Base-by-base conservation (phyloP, 2,329 filamentous ascomycete genomes). In the Pseudogymnoascus verrucosus region DNA sequence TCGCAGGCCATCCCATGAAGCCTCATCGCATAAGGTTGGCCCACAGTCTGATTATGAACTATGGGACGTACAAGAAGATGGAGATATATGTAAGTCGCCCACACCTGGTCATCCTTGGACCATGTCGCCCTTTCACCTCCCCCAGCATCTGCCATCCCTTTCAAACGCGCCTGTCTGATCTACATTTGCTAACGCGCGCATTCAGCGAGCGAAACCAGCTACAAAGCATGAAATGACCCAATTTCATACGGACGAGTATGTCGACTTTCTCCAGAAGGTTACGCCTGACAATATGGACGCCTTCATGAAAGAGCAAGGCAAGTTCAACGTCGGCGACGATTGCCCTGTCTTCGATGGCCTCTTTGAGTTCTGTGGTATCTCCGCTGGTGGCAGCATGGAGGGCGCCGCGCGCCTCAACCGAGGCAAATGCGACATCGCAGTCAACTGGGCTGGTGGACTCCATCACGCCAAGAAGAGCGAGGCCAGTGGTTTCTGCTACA, bases 201-300 rank as follows among this genome's bases (percentile, higher is more conserved):
- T 64, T 42, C 71, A 92, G 89, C 87, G 89, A 66, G 89, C 89
- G 63, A 93, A 93, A 80, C 89, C 91, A 8, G 95, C 95, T 14
- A 93, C 89, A 31, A 86, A 89, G 68, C 88, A 95, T 70, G 93
- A 98, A 75, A 90, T 99, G 82, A 90, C 88, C 62, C 89, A 95
- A 66, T 99, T 98, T 73, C 95, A 99, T 75, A 95, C 91, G 61
- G 86, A 90, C 73, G 93, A 97, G 72, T 99, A 99, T 76, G 91
- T 99, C 67, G 91, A 96, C 63, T 99, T 98, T 73, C 81, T 99
- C 16, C 89, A 83, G 78, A 96, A 96, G 71, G 95, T 99, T 63
- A 98, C 95, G 0, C 96, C 95, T 1, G 95, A 99, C 78, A 99
- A 99, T 74, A 98, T 98, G 91, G 96, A 99, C 70, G 85, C 84